Percentiles rank a stretch among this genome's conserved stretches.
phyloP scores from a whole-genome alignment of 179 eudicot genomes.

The Monotropa hypopitys region DNA sequence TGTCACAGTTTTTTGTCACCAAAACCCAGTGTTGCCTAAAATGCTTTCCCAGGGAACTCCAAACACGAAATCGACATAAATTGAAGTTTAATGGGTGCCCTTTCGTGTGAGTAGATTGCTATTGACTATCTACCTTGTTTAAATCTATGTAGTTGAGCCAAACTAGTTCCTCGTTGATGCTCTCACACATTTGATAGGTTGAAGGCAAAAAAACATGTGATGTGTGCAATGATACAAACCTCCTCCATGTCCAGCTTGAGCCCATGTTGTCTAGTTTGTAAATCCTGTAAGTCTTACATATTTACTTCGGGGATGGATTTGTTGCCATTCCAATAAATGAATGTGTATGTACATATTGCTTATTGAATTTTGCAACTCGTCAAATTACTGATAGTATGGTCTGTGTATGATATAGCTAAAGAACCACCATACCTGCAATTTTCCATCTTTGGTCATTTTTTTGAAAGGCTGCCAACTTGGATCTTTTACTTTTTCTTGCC shows the following conservation, averaged over 20 bases:
- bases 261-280: not conserved
- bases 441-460: constrained; percentile 26
- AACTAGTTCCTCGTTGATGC: not conserved
- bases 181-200: not conserved
- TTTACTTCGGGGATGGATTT: not conserved
- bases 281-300: not conserved
- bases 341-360: not conserved
- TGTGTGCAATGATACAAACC: not conserved
- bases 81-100: not conserved
- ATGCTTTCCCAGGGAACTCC: not conserved
- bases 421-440: constrained; percentile 25
- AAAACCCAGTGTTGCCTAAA: not conserved
- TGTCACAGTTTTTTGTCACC: not conserved
- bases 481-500: constrained; percentile 38
- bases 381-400: not conserved
- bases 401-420: not conserved
- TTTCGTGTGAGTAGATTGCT: not conserved
- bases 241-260: constrained; percentile 1
- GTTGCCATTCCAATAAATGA: not conserved
- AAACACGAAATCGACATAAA: not conserved
- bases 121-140: not conserved
- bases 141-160: not conserved
- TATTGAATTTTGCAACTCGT: not conserved
- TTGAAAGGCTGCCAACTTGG: constrained; percentile 44
- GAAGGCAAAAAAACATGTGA: not conserved